Percentiles rank a stretch among this genome's conserved stretches.
Conservation (phyloP, 2,329 filamentous ascomycete species). For the Trichoderma sp. region DNA sequence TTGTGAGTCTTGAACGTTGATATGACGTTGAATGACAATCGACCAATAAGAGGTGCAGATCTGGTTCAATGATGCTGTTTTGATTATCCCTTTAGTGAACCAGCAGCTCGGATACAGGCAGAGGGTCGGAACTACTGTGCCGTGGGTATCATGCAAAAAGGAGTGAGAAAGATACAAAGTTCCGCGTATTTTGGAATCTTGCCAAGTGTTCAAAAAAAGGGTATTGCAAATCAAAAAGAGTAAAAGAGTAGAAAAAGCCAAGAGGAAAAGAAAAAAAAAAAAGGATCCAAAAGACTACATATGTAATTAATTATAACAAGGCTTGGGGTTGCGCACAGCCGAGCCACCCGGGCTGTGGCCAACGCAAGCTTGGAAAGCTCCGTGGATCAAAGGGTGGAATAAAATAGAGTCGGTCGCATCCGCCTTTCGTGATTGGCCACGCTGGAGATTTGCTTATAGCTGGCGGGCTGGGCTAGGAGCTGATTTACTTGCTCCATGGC, state of each 20-base stretch:
- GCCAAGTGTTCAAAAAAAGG: neutral
- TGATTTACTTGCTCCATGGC: neutral
- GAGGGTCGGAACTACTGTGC: neutral
- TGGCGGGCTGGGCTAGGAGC: neutral
- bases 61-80: neutral
- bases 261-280: neutral
- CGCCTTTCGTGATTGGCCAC: conserved; percentile 11
- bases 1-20: neutral
- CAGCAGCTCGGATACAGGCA: neutral
- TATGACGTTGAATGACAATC: conserved; percentile 16
- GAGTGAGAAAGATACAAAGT: neutral
- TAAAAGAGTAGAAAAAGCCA: neutral
- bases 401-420: neutral
- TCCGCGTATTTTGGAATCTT: neutral
- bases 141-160: neutral
- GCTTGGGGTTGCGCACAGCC: conserved; percentile 12
- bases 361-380: conserved; percentile 8
- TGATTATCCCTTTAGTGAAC: neutral
- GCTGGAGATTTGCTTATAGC: neutral
- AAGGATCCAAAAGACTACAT: neutral
- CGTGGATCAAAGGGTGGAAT: neutral
- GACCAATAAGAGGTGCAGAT: conserved; percentile 24
- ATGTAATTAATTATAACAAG: conserved; percentile 1
- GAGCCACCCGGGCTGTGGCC: conserved; percentile 25
- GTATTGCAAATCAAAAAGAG: neutral